Evolutionary conservation across 129 eudicot genomes (phyloP).

Genomic region (Flaveria linearis): DNA sequence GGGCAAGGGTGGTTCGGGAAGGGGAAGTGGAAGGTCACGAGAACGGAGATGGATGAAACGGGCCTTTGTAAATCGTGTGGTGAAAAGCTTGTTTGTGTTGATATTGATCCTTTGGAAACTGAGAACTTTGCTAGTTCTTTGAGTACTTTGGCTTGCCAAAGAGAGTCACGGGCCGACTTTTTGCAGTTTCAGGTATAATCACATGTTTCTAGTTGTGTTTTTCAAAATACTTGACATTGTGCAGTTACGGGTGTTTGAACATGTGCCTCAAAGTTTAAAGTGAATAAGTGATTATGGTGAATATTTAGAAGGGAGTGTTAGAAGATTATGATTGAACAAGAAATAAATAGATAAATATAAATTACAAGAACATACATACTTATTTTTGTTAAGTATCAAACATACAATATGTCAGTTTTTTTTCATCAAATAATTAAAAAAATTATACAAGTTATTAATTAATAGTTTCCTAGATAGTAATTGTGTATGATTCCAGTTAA

Average conservation of each 20-base stretch:
- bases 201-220: not conserved
- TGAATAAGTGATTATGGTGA: not conserved
- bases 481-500: not conserved
- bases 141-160: slow-evolving; percentile 66
- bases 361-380: not conserved
- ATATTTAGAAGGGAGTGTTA: not conserved
- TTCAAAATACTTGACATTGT: not conserved
- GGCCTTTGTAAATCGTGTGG: slow-evolving; percentile 79
- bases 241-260: no score
- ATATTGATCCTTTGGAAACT: slow-evolving; percentile 92
- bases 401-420: not conserved
- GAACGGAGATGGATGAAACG: slow-evolving; percentile 60
- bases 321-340: no score
- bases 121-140: slow-evolving; percentile 78
- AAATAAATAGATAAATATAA: not conserved
- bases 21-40: slow-evolving; percentile 77
- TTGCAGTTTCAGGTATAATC: slow-evolving; percentile 69
- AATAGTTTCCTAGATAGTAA: no score
- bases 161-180: slow-evolving; percentile 59
- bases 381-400: not conserved
- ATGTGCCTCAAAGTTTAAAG: not conserved
- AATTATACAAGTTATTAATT: not conserved
- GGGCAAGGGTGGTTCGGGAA: slow-evolving; percentile 96
- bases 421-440: not conserved
- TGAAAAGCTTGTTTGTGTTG: slow-evolving; percentile 84